These are phyloP conservation scores for Ascochyta koolunga DNA, from an alignment of 2,329 filamentous ascomycete species.

Conservation along the genomic window DNA sequence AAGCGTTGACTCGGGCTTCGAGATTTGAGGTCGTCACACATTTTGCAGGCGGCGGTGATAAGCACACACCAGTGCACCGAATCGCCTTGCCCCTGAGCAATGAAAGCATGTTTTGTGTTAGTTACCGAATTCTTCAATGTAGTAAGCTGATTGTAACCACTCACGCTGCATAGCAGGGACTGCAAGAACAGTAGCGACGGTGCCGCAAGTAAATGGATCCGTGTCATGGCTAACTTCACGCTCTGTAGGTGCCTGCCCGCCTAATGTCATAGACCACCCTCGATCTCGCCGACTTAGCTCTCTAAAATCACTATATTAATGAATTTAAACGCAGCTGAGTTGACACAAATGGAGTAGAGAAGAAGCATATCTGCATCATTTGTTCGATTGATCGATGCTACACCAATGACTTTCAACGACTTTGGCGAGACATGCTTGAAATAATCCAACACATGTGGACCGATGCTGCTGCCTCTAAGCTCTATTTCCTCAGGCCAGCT, in stretches of 20 bases:
- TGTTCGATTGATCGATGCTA: slow-evolving; percentile 22
- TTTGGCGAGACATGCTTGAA: slow-evolving; percentile 29
- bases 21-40: slow-evolving; percentile 28
- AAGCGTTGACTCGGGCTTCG: slow-evolving; percentile 16
- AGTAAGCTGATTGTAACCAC: background rate
- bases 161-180: slow-evolving; percentile 27
- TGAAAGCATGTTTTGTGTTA: slow-evolving; percentile 19
- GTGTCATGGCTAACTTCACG: slow-evolving; percentile 22
- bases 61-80: slow-evolving; percentile 27
- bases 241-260: slow-evolving; percentile 21
- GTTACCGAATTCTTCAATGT: background rate
- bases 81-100: slow-evolving; percentile 28
- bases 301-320: slow-evolving; percentile 23
- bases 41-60: slow-evolving; percentile 25
- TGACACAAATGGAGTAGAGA: slow-evolving; percentile 31
- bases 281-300: slow-evolving; percentile 13
- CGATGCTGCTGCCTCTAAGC: slow-evolving; percentile 21
- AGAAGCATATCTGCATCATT: slow-evolving; percentile 22
- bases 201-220: slow-evolving; percentile 23
- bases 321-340: slow-evolving; percentile 26
- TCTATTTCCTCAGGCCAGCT: slow-evolving; percentile 12
- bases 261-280: slow-evolving; percentile 12
- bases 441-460: slow-evolving; percentile 25
- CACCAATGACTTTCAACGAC: slow-evolving; percentile 26
- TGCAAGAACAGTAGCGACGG: slow-evolving; percentile 26